Percentiles rank a stretch among this genome's conserved stretches.
Evolutionary conservation across 1,284 basidiomycete genomes (phyloP).

Genomic region (Cryptococcus maquisensis): DNA sequence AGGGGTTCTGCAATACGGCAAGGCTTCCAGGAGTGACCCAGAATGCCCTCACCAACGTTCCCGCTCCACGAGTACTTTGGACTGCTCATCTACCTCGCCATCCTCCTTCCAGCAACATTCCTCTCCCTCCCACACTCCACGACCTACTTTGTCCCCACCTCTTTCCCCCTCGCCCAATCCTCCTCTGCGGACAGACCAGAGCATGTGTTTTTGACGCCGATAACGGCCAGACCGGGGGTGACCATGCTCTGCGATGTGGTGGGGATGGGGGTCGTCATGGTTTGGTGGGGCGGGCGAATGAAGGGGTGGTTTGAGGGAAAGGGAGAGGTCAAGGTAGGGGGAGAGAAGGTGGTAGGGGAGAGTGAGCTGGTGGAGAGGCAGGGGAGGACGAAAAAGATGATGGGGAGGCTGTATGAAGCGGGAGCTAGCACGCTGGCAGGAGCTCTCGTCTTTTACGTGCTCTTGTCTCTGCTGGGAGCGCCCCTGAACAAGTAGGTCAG

Average conservation of each 20-base stretch:
- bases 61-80: slow-evolving; percentile 60
- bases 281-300: slow-evolving; percentile 70
- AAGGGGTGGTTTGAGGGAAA: slow-evolving; percentile 52
- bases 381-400: slow-evolving; percentile 40
- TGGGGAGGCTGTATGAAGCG: slow-evolving; percentile 52
- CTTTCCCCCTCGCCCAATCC: slow-evolving; percentile 18
- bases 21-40: too few relatives aligned
- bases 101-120: slow-evolving; percentile 62
- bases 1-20: too few relatives aligned
- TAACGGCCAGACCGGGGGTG: slow-evolving; percentile 61
- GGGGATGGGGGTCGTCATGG: slow-evolving; percentile 59
- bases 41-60: background rate
- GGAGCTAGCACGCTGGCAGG: slow-evolving; percentile 55
- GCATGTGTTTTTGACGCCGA: slow-evolving; percentile 59
- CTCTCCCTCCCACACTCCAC: slow-evolving; percentile 64
- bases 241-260: slow-evolving; percentile 61
- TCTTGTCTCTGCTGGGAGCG: slow-evolving; percentile 70
- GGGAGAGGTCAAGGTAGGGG: background rate
- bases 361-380: slow-evolving; percentile 23
- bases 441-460: slow-evolving; percentile 53
- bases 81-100: slow-evolving; percentile 66
- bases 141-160: slow-evolving; percentile 45
- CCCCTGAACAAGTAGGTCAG: slow-evolving; percentile 58
- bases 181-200: slow-evolving; percentile 57
- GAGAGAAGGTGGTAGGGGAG: slow-evolving; percentile 19